Evolutionary conservation across 1,284 basidiomycete genomes (phyloP).

Genomic region (Cutaneotrichosporon cyanovorans): DNA sequence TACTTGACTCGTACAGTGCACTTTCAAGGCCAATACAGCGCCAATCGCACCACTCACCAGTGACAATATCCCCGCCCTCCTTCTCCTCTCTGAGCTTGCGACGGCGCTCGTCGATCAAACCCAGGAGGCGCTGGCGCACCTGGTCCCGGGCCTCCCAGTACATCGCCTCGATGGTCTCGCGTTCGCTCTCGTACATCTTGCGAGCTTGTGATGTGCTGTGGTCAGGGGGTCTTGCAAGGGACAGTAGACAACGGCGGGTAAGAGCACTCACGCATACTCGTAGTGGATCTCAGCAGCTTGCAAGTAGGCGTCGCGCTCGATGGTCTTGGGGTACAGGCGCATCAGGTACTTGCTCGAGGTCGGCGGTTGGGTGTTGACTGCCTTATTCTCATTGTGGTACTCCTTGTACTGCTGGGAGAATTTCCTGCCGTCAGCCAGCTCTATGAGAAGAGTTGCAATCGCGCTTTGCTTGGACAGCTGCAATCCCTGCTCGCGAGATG

Average conservation of each 20-base stretch:
- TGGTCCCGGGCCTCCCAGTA: slow-evolving; percentile 46
- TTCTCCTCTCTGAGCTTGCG: slow-evolving; percentile 50
- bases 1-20: too few relatives aligned
- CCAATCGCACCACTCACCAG: slow-evolving; percentile 37
- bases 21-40: too few relatives aligned
- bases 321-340: slow-evolving; percentile 46
- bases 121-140: slow-evolving; percentile 45
- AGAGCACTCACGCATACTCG: slow-evolving; percentile 44
- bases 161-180: slow-evolving; percentile 48
- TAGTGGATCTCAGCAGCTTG: slow-evolving; percentile 47
- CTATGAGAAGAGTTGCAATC: background rate
- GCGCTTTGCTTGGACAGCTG: too few relatives aligned
- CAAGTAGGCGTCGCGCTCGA: slow-evolving; percentile 48
- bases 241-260: background rate
- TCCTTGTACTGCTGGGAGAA: slow-evolving; percentile 44
- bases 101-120: slow-evolving; percentile 49
- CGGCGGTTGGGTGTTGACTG: slow-evolving; percentile 45
- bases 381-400: slow-evolving; percentile 41
- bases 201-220: slow-evolving; percentile 32
- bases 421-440: slow-evolving; percentile 33
- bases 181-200: slow-evolving; percentile 48
- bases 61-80: slow-evolving; percentile 48
- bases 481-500: background rate
- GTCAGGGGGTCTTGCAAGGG: background rate
- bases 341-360: slow-evolving; percentile 47